These are phyloP conservation scores for Stemphylium vesicarium DNA, from an alignment of 2,329 filamentous ascomycete genomes.

Conservation along the genomic window DNA sequence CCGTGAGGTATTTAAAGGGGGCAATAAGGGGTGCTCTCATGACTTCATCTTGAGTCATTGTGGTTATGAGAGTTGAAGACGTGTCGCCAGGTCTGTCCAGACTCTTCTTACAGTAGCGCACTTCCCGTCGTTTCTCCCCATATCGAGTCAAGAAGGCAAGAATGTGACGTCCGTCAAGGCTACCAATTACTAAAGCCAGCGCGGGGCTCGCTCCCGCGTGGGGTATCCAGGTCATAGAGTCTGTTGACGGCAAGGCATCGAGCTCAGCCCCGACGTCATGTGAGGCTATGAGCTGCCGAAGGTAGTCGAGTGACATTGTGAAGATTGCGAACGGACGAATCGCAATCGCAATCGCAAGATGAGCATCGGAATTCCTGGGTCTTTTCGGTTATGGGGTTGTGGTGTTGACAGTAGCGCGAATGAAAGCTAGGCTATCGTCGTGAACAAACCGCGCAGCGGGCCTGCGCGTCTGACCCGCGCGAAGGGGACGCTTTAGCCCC, in stretches of 20 bases:
- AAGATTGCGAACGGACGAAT: neutral
- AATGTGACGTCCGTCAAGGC: slow-evolving; percentile 2
- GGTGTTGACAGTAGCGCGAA: neutral
- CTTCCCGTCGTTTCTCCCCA: slow-evolving; percentile 11
- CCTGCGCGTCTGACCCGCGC: slow-evolving; percentile 4
- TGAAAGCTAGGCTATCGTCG: neutral
- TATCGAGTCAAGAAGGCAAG: slow-evolving; percentile 10
- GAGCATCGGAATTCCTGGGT: neutral
- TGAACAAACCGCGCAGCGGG: neutral
- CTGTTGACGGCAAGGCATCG: slow-evolving; percentile 7
- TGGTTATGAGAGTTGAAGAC: neutral
- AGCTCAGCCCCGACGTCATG: slow-evolving; percentile 5
- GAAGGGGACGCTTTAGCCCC: neutral
- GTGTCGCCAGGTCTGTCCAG: neutral
- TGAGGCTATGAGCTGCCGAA: slow-evolving; percentile 9
- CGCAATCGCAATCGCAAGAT: neutral
- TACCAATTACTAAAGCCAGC: slow-evolving; percentile 6
- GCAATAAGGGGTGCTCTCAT: slow-evolving; percentile 6
- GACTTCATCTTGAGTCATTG: slow-evolving; percentile 7
- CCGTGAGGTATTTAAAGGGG: slow-evolving; percentile 13
- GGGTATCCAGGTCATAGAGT: slow-evolving; percentile 12
- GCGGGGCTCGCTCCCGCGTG: neutral
- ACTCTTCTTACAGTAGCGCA: slow-evolving; percentile 8
- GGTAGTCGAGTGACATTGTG: slow-evolving; percentile 8
- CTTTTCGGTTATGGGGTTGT: neutral